Evolutionary conservation across 208 protist genomes (phyloP).

Genomic region (Acanthamoeba triangularis): DNA sequence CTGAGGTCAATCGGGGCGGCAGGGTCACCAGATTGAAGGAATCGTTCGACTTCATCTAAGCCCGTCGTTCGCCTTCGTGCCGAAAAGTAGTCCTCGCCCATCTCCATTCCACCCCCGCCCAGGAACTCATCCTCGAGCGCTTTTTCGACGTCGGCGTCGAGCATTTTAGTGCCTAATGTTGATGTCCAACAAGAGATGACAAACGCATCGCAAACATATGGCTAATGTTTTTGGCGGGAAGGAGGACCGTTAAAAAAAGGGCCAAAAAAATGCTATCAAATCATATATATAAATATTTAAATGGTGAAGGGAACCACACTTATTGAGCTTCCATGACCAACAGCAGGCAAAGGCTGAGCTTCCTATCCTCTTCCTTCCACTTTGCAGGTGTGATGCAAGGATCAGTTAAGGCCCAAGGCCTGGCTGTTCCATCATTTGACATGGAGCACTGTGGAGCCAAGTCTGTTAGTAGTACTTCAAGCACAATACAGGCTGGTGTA

Average conservation of each 20-base stretch:
- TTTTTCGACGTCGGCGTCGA: background rate
- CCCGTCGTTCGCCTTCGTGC: background rate
- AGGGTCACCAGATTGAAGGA: background rate
- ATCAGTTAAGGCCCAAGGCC: too few relatives aligned
- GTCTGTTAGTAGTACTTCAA: too few relatives aligned
- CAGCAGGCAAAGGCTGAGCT: too few relatives aligned
- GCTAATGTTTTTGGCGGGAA: background rate
- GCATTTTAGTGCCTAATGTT: background rate
- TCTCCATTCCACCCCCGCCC: background rate
- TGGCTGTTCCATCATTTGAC: too few relatives aligned
- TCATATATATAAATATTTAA: too few relatives aligned
- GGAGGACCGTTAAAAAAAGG: background rate
- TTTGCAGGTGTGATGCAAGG: too few relatives aligned
- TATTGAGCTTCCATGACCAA: too few relatives aligned
- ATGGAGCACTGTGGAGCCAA: too few relatives aligned
- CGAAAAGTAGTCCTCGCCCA: background rate
- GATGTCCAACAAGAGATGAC: background rate
- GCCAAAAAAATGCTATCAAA: background rate
- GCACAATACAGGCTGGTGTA: background rate
- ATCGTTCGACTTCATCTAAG: slow-evolving; percentile 34
- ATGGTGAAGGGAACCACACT: too few relatives aligned
- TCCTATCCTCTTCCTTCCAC: too few relatives aligned
- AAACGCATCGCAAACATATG: background rate
- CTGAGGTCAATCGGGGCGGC: background rate
- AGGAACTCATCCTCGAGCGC: slow-evolving; percentile 22